Conservation (phyloP, 225 moss, liverwort and hornwort genomes). For the Polytrichum formosum region DNA sequence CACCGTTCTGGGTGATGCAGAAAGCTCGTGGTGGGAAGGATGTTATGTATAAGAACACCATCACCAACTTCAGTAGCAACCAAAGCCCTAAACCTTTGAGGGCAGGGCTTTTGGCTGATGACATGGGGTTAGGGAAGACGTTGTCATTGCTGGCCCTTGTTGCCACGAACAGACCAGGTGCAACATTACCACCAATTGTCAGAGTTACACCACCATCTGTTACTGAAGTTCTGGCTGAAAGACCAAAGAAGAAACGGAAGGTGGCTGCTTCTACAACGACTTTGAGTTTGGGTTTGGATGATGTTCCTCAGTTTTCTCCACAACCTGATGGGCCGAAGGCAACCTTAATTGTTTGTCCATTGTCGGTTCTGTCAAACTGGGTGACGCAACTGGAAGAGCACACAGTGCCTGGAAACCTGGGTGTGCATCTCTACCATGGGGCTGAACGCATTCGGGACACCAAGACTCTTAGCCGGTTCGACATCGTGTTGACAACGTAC, state of each 20-base stretch:
- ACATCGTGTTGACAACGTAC: constrained; percentile 58
- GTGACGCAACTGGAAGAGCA: constrained; percentile 62
- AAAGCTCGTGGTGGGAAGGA: constrained; percentile 25
- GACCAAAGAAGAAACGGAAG: constrained; percentile 42
- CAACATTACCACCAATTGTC: constrained; percentile 22
- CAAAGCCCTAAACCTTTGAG: constrained; percentile 41
- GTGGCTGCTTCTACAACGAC: constrained; percentile 14
- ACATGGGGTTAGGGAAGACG: constrained; percentile 65
- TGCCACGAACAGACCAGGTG: constrained; percentile 49
- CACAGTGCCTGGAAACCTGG: constrained; percentile 28
- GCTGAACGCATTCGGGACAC: constrained; percentile 38
- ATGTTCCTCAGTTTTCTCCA: constrained; percentile 29
- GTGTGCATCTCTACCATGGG: constrained; percentile 53
- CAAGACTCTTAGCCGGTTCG: constrained; percentile 27
- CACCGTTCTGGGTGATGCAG: constrained; percentile 45
- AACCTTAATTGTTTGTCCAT: constrained; percentile 48
- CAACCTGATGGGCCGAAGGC: constrained; percentile 29
- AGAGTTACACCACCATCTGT: constrained; percentile 18
- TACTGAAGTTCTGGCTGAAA: constrained; percentile 24
- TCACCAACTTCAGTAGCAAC: constrained; percentile 47
- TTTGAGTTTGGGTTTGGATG: constrained; percentile 3
- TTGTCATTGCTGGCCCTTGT: constrained; percentile 47
- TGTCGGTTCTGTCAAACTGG: constrained; percentile 59
- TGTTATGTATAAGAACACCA: constrained; percentile 42
- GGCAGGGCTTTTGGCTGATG: constrained; percentile 60